Conservation (phyloP, 108 stramenopile species). For the Nannochloropsis granulata region DNA sequence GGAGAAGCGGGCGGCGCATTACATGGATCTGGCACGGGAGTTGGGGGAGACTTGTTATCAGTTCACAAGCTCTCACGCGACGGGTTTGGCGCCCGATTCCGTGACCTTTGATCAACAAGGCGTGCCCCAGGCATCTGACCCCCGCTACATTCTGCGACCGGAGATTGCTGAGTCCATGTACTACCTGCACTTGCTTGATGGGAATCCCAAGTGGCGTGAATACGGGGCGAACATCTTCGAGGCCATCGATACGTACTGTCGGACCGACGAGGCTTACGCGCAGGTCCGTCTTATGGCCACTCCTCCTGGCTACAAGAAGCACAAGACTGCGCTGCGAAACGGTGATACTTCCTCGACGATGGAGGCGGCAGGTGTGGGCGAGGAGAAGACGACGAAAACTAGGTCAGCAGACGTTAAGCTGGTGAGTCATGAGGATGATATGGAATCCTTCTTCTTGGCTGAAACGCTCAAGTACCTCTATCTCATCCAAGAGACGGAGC, state of each 20-base stretch:
- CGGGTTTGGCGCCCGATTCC: constrained; percentile 75
- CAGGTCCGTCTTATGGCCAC: constrained; percentile 50
- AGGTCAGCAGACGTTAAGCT: not conserved
- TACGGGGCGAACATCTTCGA: constrained; percentile 92
- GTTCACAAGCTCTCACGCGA: constrained; percentile 65
- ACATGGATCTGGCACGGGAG: constrained; percentile 50
- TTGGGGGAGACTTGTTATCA: constrained; percentile 88
- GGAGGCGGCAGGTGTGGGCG: constrained; percentile 3
- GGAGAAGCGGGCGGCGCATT: constrained; percentile 47
- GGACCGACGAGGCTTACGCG: constrained; percentile 57
- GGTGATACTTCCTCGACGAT: not conserved
- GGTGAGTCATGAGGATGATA: constrained; percentile 43
- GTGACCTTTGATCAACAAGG: constrained; percentile 54
- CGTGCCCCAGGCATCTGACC: constrained; percentile 40
- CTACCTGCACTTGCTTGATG: constrained; percentile 51
- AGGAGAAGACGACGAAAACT: not conserved
- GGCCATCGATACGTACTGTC: constrained; percentile 74
- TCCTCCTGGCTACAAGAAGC: not conserved
- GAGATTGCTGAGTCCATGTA: constrained; percentile 64
- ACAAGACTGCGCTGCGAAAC: not conserved
- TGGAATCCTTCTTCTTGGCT: constrained; percentile 91
- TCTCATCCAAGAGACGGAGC: constrained; percentile 78
- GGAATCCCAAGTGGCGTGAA: constrained; percentile 83
- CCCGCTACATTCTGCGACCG: constrained; percentile 71
- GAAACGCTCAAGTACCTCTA: constrained; percentile 93